Evolutionary conservation across 495 filamentous ascomycete species (phyloP), one percentile per base, ranked within the genome.

Genomic region (Aspergillus affinis): DNA sequence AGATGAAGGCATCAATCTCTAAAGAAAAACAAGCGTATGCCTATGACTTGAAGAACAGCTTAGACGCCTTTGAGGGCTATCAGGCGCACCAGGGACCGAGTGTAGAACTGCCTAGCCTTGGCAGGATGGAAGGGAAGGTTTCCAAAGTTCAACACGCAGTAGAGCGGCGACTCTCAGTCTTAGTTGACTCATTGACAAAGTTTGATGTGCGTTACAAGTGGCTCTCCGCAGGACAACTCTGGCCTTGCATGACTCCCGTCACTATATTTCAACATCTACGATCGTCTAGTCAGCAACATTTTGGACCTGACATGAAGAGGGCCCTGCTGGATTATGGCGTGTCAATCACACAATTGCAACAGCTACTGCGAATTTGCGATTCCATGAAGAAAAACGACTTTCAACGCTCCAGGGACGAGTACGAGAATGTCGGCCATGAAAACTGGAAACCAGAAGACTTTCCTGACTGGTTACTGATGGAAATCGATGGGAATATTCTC

Each of bases 401-500:
- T 0, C 80, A 80, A 10, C 51, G 49, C 17, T 64, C 88, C 0
- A 19, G 69, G 0, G 71, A 72, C 21, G 88, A 90, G 60, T 46
- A 82, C 0, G 30, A 36, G 0, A 88, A 88, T 63, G 36, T 54
- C 4, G 86, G 85, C 1, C 80, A 84, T 64, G 63, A 67, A 17
- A 80, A 81, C 48, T 86, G 84, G 81, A 58, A 79, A 26, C 82
- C 83, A 0, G 12, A 64, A 3, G 58, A 77, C 0, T 72, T 75
- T 47, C 81, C 86, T 0, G 86, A 91, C 23, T 83, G 71, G 61
- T 63, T 90, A 0, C 71, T 91, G 4, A 61, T 92, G 0, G 85
- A 90, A 57, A 69, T 89, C 21, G 88, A 91, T 44, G 82, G 79
- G 26, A 78, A 82, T 21, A 75, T 92, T 19, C 66, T 82, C 12